Evolutionary conservation across 2,329 filamentous ascomycete species (phyloP).

Genomic region (Parastagonospora avenae): DNA sequence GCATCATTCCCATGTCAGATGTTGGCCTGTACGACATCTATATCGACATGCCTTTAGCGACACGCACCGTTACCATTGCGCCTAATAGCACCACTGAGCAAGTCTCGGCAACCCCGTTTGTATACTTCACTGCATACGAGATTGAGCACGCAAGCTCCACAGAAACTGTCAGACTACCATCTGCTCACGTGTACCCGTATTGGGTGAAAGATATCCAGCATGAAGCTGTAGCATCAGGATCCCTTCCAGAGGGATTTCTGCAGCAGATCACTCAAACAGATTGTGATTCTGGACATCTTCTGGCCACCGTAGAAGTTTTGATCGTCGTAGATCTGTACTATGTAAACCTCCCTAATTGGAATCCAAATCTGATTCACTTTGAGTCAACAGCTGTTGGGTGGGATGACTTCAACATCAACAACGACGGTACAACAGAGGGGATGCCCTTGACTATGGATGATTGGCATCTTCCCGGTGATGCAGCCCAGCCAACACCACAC

Average conservation of each 20-base stretch:
- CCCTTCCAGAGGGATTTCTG: conserved; percentile 45
- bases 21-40: conserved; percentile 19
- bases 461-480: conserved; percentile 12
- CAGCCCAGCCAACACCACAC: conserved; percentile 7
- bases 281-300: conserved; percentile 44
- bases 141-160: conserved; percentile 45
- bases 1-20: conserved; percentile 24
- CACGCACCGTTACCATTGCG: conserved; percentile 27
- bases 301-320: conserved; percentile 50
- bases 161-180: conserved; percentile 39
- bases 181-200: conserved; percentile 47
- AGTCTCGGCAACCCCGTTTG: conserved; percentile 47
- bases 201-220: conserved; percentile 36
- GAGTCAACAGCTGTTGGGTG: conserved; percentile 38
- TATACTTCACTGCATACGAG: conserved; percentile 52
- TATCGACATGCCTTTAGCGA: conserved; percentile 20
- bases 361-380: conserved; percentile 35
- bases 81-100: conserved; percentile 29
- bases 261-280: conserved; percentile 37
- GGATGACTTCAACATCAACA: conserved; percentile 16
- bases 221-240: conserved; percentile 31
- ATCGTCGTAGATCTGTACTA: conserved; percentile 50
- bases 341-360: conserved; percentile 14
- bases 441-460: conserved; percentile 18
- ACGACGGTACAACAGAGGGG: conserved; percentile 7